These are phyloP conservation scores for Ophiostoma novo-ulmi DNA, from an alignment of 2,329 filamentous ascomycete genomes.

Conservation along the genomic window DNA sequence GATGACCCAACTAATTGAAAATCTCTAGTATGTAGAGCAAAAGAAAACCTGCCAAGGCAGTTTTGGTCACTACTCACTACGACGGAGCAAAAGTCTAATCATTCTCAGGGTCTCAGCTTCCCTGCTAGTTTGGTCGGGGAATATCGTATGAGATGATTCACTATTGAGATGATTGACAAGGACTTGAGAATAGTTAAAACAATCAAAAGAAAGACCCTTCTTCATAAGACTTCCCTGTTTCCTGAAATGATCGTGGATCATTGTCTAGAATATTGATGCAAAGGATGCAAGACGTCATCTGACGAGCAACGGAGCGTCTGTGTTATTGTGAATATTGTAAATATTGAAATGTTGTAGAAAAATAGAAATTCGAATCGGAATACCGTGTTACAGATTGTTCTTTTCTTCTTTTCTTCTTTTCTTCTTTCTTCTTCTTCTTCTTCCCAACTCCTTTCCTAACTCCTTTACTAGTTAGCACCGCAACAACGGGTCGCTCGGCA, in stretches of 20 bases:
- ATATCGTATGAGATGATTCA: not conserved
- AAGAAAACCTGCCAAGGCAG: not conserved
- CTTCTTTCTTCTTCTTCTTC: not conserved
- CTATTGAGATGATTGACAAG: not conserved
- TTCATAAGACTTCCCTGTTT: not conserved
- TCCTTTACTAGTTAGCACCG: not conserved
- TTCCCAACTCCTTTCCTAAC: not conserved
- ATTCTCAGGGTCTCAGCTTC: not conserved
- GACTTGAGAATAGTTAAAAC: no score
- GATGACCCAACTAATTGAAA: not conserved
- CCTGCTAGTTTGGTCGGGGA: not conserved
- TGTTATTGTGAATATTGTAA: no score
- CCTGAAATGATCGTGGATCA: not conserved
- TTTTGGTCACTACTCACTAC: no score
- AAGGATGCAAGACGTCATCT: not conserved
- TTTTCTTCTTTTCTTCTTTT: not conserved
- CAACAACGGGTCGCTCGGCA: conserved; percentile 4
- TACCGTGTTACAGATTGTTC: conserved; percentile 11
- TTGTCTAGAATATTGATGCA: no score
- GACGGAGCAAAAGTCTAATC: not conserved
- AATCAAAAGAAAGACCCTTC: not conserved
- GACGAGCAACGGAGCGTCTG: no score
- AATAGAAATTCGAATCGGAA: not conserved
- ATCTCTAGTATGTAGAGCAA: no score
- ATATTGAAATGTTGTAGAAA: no score